These are phyloP conservation scores for Nitzschia sp. DNA, from an alignment of 108 stramenopile genomes.

Conservation along the genomic window DNA sequence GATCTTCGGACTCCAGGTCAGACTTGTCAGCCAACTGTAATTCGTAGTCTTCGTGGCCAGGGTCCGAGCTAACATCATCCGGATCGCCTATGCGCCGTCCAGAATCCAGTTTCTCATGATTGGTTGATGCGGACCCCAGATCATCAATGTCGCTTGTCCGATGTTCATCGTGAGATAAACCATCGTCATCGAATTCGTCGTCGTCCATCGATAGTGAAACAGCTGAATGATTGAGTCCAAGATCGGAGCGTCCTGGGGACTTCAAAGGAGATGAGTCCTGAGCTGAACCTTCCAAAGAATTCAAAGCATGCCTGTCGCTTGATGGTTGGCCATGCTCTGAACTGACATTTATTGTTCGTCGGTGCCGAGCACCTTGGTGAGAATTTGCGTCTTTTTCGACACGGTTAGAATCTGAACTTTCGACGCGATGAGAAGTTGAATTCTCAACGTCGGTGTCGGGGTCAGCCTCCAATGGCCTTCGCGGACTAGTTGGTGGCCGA, in stretches of 20 bases:
- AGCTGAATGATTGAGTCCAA: not conserved
- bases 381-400: not conserved
- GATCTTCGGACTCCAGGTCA: not conserved
- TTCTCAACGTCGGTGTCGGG: conserved; percentile 5
- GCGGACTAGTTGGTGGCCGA: not conserved
- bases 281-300: not conserved
- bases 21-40: not conserved
- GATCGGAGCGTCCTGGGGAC: not conserved
- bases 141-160: no score
- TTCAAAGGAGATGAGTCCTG: not conserved
- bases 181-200: not conserved
- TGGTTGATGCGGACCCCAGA: not conserved
- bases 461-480: not conserved
- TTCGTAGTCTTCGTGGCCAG: not conserved
- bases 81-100: no score
- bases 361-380: conserved; percentile 7
- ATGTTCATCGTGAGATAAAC: not conserved
- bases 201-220: not conserved
- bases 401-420: not conserved
- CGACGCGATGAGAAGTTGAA: not conserved
- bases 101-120: no score
- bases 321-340: not conserved
- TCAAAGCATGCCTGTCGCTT: not conserved
- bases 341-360: conserved; percentile 5
- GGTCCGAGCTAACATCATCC: not conserved